Percentiles rank a stretch among this genome's conserved stretches.
phyloP scores from a whole-genome alignment of 2,329 filamentous ascomycete genomes.

The Aspergillus proliferans region DNA sequence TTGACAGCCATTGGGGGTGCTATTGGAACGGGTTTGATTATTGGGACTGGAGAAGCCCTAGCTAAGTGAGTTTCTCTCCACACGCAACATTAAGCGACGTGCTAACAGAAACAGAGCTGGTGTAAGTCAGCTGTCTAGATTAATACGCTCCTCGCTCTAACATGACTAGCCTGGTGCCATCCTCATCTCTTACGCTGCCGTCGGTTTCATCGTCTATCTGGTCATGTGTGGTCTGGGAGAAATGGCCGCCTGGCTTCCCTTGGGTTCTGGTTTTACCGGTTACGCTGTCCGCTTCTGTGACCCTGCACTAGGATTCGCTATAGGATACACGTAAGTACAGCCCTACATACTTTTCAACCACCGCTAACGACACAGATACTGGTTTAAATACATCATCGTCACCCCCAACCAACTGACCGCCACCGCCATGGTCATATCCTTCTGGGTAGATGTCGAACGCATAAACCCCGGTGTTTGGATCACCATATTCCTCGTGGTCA shows the following conservation, averaged over 20 bases:
- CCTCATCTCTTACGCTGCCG: slow-evolving; percentile 39
- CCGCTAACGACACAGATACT: slow-evolving; percentile 33
- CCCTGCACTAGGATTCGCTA: slow-evolving; percentile 70
- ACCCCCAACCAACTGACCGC: slow-evolving; percentile 82
- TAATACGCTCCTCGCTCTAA: slow-evolving; percentile 4
- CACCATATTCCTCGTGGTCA: slow-evolving; percentile 59
- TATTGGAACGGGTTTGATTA: slow-evolving; percentile 39
- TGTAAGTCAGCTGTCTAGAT: slow-evolving; percentile 20
- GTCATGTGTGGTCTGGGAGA: slow-evolving; percentile 79
- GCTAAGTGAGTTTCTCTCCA: slow-evolving; percentile 23
- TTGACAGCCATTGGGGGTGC: slow-evolving; percentile 37
- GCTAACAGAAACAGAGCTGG: slow-evolving; percentile 27
- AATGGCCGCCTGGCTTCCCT: slow-evolving; percentile 77
- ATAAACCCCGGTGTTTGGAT: slow-evolving; percentile 78
- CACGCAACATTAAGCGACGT: not conserved
- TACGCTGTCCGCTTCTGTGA: slow-evolving; percentile 76
- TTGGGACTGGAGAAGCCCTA: slow-evolving; percentile 34
- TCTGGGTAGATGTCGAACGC: slow-evolving; percentile 60
- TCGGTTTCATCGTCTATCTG: slow-evolving; percentile 60
- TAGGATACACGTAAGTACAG: slow-evolving; percentile 60
- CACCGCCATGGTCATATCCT: slow-evolving; percentile 69
- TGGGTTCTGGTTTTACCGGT: slow-evolving; percentile 72
- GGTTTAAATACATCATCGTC: slow-evolving; percentile 76
- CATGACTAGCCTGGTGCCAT: slow-evolving; percentile 32
- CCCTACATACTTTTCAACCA: slow-evolving; percentile 2